These are phyloP conservation scores for Pilatotrama ljubarskyi DNA, from an alignment of 768 basidiomycete species.

Conservation along the genomic window DNA sequence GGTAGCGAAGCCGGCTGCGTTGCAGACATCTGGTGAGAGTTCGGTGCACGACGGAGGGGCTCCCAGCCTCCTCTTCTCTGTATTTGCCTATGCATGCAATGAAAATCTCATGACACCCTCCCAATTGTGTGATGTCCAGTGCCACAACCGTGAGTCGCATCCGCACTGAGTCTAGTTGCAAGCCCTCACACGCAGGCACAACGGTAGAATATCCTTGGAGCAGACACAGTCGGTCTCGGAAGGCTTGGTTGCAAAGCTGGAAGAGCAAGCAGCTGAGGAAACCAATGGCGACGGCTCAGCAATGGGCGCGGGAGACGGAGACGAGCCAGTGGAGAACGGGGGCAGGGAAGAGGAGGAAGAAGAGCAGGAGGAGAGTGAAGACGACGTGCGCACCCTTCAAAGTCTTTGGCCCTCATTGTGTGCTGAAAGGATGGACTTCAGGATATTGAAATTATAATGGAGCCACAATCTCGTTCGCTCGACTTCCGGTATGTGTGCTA, in stretches of 20 bases:
- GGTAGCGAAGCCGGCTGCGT: constrained; percentile 23
- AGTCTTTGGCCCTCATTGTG: not conserved
- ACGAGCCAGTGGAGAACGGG: constrained; percentile 36
- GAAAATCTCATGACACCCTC: constrained; percentile 32
- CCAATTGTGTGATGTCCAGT: constrained; percentile 46
- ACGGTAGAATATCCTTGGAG: constrained; percentile 43
- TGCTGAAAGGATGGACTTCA: constrained; percentile 29
- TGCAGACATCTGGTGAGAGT: constrained; percentile 49
- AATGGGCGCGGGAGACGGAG: constrained; percentile 30
- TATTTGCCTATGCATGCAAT: constrained; percentile 40
- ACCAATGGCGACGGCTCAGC: constrained; percentile 27
- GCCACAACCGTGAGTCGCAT: constrained; percentile 60
- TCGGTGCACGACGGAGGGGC: constrained; percentile 24
- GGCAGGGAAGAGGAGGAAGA: constrained; percentile 42
- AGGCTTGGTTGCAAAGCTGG: constrained; percentile 53
- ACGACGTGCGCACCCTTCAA: constrained; percentile 33
- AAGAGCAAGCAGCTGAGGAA: constrained; percentile 43
- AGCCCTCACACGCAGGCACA: constrained; percentile 24
- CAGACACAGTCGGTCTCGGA: constrained; percentile 36
- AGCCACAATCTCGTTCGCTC: constrained; percentile 66
- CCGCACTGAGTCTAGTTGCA: constrained; percentile 23
- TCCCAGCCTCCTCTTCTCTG: constrained; percentile 32
- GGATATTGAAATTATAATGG: constrained; percentile 93
- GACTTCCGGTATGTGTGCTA: constrained; percentile 62
- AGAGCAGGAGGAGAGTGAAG: constrained; percentile 40